Evolutionary conservation across 148 eudicot species (phyloP), one percentile per base, ranked within the genome.

Genomic region (Silene uniflora): DNA sequence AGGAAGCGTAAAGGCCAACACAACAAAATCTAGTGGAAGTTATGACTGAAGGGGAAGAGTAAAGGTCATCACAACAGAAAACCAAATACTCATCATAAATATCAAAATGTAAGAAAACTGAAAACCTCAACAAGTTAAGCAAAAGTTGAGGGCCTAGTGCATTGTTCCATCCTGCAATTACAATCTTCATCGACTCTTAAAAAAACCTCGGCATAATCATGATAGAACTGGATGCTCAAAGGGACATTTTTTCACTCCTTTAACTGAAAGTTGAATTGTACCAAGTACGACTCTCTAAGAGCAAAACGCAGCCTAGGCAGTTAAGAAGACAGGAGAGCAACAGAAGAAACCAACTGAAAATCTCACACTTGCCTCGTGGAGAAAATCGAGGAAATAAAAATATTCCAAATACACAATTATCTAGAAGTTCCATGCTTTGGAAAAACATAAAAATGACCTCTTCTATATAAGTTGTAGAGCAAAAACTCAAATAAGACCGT

Each of bases 121-220:
- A 52, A 47, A 61, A 29, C 14, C 60, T 69, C 24, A 47, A 55
- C 17, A 62, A 49, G 44, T 8, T 19, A 74, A 11, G 69, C 72
- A 74, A 49, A 32, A 47, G 19, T 58, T 8, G 1, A 58, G 32
- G 39, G 46, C n/a, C 59, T 54, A 14, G n/a, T 60, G n/a, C 44
- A 44, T 60, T 39, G 22, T 75, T 7, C 72, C 62, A 55, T 19
- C 71, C 55, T 68, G 42, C 46, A 42, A 68, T 19, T 54, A n/a
- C 55, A 27, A 76, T 39, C 24, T 14, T 39, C 24, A 67, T 10
- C 14, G 49, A 59, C 62, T 56, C 79, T 32, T 24, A 35, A 46
- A 12, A 29, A 13, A 59, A 11, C 32, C 25, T 56, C 27, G 21
- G 59, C 39, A 67, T 46, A 14, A 74, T 25, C 69, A 73, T 67